Percentiles rank a stretch among this genome's conserved stretches.
phyloP scores from a whole-genome alignment of 306 rosid species.

The Psophocarpus tetragonolobus region DNA sequence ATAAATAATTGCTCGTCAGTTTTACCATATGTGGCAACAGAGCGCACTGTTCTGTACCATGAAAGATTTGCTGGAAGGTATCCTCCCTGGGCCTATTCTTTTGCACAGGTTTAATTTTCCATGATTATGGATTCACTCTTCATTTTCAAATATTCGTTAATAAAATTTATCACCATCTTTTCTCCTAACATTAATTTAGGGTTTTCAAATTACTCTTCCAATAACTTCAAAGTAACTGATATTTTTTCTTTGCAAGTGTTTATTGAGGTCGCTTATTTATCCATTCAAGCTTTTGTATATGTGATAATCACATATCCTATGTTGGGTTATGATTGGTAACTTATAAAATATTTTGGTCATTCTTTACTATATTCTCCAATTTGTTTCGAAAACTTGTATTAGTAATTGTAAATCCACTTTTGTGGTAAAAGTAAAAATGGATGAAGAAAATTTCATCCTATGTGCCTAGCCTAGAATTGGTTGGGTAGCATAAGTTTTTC shows the following conservation, averaged over 20 bases:
- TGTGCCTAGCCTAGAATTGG: no score
- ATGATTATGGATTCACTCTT: background rate
- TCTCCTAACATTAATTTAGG: background rate
- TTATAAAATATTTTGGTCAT: slow-evolving; percentile 65
- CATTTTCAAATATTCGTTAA: slow-evolving; percentile 1
- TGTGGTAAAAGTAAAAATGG: no score
- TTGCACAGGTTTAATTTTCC: slow-evolving; percentile 58
- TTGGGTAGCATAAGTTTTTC: no score
- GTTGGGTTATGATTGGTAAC: slow-evolving; percentile 56
- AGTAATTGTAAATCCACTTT: no score
- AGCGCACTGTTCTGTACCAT: slow-evolving; percentile 58
- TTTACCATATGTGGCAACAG: slow-evolving; percentile 52
- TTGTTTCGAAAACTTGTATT: no score
- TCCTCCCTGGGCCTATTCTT: slow-evolving; percentile 64
- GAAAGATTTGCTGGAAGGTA: slow-evolving; percentile 76
- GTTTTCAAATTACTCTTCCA: background rate
- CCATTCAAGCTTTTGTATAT: slow-evolving; percentile 49
- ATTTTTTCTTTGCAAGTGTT: slow-evolving; percentile 43
- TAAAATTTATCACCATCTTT: background rate
- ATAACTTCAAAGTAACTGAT: background rate
- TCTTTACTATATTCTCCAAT: slow-evolving; percentile 57
- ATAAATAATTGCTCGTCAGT: slow-evolving; percentile 62
- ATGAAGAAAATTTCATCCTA: no score
- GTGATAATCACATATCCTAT: slow-evolving; percentile 64
- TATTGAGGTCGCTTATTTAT: slow-evolving; percentile 61